Evolutionary conservation across 148 eudicot genomes (phyloP), one percentile per base, ranked within the genome.

Genomic region (Beta vulgaris): DNA sequence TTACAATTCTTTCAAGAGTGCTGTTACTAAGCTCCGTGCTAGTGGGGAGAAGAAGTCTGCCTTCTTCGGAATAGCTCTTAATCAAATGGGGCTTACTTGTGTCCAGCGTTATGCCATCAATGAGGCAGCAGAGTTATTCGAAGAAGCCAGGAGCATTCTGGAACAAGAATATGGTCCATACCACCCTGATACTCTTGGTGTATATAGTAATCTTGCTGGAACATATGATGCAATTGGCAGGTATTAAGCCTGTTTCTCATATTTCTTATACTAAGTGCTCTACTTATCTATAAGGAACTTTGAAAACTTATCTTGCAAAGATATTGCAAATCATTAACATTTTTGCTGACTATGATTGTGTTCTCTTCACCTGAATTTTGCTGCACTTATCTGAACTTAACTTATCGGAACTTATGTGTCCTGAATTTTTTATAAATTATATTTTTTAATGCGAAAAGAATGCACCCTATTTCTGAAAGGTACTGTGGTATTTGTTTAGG

Each of bases 61-160:
- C 32, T 96, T 92, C 85, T 96, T 96, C 63, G 99, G 98, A 54
- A 88, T 96, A 74, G 99, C 93, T 65, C 88, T 96, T 44, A 96
- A 96, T 77, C 99, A 92, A 75, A 96, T 96, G 99, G 99, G 99
- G 42, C 89, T 96, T 29, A 87, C 98, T 74, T 96, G 99, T 82
- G 97, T 96, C 67, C 99, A 92, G 57, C 85, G 91, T 15, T 96
- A 88, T 74, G 85, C 93, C 51, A 86, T 96, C 75, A 91, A 91
- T 37, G 99, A 96, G 84, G 98, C 98, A 26, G 68, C 84, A 12
- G 86, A 86, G 36, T 84, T 96, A 73, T 96, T 96, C 73, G 98
- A 96, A 86, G 99, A 96, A 77, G 92, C 99, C 26, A 88, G 88
- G 82, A 68, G 55, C 68, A 84, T 96, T 42, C 73, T 96, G 76